Evolutionary conservation across 768 basidiomycete species (phyloP).

Genomic region (Lactarius evosmus): DNA sequence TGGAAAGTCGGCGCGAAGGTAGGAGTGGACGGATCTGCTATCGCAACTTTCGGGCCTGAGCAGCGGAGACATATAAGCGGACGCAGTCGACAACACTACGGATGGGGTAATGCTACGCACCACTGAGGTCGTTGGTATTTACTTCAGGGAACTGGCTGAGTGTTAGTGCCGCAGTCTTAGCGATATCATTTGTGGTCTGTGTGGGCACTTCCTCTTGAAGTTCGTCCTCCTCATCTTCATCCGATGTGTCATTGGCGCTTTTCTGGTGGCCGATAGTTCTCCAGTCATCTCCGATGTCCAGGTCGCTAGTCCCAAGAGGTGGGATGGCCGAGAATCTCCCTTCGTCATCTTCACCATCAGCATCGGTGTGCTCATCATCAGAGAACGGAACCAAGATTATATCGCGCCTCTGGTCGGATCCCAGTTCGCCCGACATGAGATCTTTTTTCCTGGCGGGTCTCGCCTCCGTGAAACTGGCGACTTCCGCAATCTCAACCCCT

Average conservation of each 20-base stretch:
- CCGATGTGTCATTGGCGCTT: neutral
- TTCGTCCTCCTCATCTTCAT: constrained; percentile 17
- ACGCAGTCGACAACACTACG: neutral
- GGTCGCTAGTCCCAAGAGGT: constrained; percentile 28
- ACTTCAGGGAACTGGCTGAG: constrained; percentile 5
- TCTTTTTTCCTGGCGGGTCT: neutral
- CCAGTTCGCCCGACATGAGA: neutral
- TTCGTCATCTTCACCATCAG: constrained; percentile 21
- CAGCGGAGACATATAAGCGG: neutral
- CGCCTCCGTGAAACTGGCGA: neutral
- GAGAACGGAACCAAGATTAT: constrained; percentile 10
- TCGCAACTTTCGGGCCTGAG: neutral
- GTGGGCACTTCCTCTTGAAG: constrained; percentile 3
- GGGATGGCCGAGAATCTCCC: neutral
- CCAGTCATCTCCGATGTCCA: constrained; percentile 25
- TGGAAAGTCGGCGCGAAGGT: constrained; percentile 12
- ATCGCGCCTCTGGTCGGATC: neutral
- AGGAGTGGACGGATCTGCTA: neutral
- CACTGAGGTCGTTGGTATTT: neutral
- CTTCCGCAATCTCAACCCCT: neutral
- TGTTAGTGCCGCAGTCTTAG: neutral
- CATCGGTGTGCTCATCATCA: constrained; percentile 19
- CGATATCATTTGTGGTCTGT: constrained; percentile 5
- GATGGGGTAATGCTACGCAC: constrained; percentile 8
- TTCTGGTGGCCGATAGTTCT: neutral